These are phyloP conservation scores for Arthrobotrys musiformis DNA, from an alignment of 2,329 filamentous ascomycete genomes.

Conservation along the genomic window DNA sequence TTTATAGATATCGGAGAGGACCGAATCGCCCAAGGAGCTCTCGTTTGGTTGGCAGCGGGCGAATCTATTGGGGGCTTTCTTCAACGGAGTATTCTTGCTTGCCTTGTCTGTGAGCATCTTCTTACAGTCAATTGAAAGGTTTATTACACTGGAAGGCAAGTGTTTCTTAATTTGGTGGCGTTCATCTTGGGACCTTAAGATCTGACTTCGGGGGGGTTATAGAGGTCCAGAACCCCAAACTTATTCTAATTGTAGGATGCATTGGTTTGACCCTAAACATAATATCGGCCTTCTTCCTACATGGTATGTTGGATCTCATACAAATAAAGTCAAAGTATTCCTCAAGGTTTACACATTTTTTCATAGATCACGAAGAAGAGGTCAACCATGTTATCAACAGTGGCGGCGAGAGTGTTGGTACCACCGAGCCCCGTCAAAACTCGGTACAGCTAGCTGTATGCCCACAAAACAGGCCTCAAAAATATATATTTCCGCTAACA, in stretches of 20 bases:
- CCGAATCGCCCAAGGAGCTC: constrained; percentile 69
- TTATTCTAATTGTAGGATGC: constrained; percentile 76
- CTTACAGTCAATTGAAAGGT: constrained; percentile 77
- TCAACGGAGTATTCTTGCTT: constrained; percentile 80
- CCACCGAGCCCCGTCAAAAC: constrained; percentile 17
- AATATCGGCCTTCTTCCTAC: constrained; percentile 73
- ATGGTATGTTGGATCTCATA: constrained; percentile 66
- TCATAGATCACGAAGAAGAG: constrained; percentile 63
- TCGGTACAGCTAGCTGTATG: constrained; percentile 32
- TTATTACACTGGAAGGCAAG: constrained; percentile 70
- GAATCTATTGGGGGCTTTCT: constrained; percentile 79
- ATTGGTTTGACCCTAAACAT: constrained; percentile 75
- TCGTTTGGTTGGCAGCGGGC: constrained; percentile 82
- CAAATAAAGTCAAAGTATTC: constrained; percentile 57
- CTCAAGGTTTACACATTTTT: neutral
- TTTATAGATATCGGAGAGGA: constrained; percentile 69
- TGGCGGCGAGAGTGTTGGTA: constrained; percentile 39
- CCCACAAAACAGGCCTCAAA: neutral
- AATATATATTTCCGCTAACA: neutral
- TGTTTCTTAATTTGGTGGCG: constrained; percentile 4
- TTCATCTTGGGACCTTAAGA: neutral
- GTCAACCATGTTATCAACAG: constrained; percentile 38
- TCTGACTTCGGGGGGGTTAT: constrained; percentile 20
- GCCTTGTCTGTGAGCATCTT: constrained; percentile 78
- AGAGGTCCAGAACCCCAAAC: constrained; percentile 73